Conservation (phyloP, 2,329 filamentous ascomycete genomes). For the Calcarisporium arbuscula region DNA sequence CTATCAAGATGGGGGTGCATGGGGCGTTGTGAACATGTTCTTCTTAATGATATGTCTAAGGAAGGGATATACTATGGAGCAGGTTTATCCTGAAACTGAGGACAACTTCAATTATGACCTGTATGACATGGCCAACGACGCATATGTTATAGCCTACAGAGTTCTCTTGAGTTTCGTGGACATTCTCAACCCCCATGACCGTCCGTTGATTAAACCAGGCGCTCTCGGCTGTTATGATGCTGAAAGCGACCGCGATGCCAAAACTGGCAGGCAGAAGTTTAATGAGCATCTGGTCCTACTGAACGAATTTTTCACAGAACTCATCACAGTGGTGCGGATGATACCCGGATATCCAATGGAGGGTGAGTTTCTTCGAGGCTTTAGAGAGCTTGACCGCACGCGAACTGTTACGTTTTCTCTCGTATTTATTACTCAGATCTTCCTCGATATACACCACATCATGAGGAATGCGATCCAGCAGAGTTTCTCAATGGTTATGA, state of each 20-base stretch:
- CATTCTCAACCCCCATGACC: slow-evolving; percentile 5
- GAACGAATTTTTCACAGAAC: slow-evolving; percentile 25
- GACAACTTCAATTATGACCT: slow-evolving; percentile 18
- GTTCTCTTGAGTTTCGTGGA: slow-evolving; percentile 7
- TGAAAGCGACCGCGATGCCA: slow-evolving; percentile 13
- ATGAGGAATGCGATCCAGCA: slow-evolving; percentile 14
- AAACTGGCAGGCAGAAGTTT: slow-evolving; percentile 23
- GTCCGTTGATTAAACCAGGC: slow-evolving; percentile 19
- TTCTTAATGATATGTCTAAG: no score
- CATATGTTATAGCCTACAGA: no score
- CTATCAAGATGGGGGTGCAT: slow-evolving; percentile 17
- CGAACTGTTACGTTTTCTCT: slow-evolving; percentile 26
- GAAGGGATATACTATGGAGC: slow-evolving; percentile 10
- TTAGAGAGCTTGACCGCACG: slow-evolving; percentile 24
- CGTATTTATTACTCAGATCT: slow-evolving; percentile 33
- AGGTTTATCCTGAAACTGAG: slow-evolving; percentile 3
- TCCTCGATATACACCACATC: slow-evolving; percentile 33
- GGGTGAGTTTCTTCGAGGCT: slow-evolving; percentile 31
- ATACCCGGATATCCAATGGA: no score
- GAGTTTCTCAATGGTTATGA: slow-evolving; percentile 12
- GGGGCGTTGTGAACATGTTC: slow-evolving; percentile 12
- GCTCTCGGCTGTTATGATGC: slow-evolving; percentile 20
- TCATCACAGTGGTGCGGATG: slow-evolving; percentile 15
- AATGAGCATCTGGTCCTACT: slow-evolving; percentile 28
- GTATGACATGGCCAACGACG: slow-evolving; percentile 19